Conservation (phyloP, 2,329 filamentous ascomycete genomes). For the Onygenales sp. region DNA sequence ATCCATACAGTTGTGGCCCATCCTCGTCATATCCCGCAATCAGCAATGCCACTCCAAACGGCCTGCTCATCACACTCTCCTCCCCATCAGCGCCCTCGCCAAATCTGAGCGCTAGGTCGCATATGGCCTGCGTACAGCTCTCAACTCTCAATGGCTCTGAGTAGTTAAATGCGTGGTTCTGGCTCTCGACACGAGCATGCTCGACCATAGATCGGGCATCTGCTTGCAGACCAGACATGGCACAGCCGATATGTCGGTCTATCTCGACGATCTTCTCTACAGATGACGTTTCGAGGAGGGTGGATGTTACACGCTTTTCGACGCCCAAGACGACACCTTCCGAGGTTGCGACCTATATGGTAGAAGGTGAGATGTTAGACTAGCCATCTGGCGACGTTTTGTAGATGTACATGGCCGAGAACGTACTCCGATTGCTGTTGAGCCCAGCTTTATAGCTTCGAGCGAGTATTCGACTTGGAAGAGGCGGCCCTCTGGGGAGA, state of each 20-base stretch:
- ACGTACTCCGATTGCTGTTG: slow-evolving; percentile 85
- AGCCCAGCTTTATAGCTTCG: slow-evolving; percentile 98
- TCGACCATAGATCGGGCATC: slow-evolving; percentile 97
- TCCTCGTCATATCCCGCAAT: slow-evolving; percentile 98
- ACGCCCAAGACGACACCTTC: slow-evolving; percentile 94
- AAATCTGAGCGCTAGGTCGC: slow-evolving; percentile 89
- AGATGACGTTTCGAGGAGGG: slow-evolving; percentile 91
- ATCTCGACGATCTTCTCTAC: slow-evolving; percentile 99
- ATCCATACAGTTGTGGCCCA: slow-evolving; percentile 69
- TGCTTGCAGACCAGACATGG: slow-evolving; percentile 96
- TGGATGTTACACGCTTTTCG: slow-evolving; percentile 97
- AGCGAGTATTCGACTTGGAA: slow-evolving; percentile 99
- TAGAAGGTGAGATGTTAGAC: slow-evolving; percentile 13
- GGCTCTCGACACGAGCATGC: slow-evolving; percentile 93
- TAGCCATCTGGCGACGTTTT: background rate
- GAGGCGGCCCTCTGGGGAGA: slow-evolving; percentile 97
- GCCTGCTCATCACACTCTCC: slow-evolving; percentile 96
- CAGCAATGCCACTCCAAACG: slow-evolving; percentile 91
- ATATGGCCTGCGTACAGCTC: slow-evolving; percentile 98
- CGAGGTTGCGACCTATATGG: slow-evolving; percentile 65
- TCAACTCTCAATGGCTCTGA: slow-evolving; percentile 90
- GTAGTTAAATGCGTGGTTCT: slow-evolving; percentile 97
- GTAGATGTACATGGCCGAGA: background rate
- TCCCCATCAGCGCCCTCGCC: slow-evolving; percentile 95
- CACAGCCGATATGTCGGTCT: slow-evolving; percentile 95